Evolutionary conservation across 179 eudicot genomes (phyloP), one percentile per base, ranked within the genome.

Genomic region (Spergularia azorica): DNA sequence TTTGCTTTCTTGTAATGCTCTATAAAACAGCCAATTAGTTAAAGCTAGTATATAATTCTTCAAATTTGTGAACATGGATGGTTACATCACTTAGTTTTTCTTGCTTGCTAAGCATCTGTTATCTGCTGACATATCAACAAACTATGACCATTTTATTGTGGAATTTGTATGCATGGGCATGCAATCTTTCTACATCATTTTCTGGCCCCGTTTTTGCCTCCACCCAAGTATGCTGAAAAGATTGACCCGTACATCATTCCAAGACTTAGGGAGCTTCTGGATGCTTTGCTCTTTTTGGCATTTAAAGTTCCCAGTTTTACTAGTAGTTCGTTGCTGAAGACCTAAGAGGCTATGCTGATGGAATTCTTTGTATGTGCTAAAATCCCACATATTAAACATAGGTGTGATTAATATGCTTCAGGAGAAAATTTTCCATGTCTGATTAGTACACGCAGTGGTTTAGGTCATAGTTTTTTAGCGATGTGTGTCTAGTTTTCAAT

Each of bases 1-100:
- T 78, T 71, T 64, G 64, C 80, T 71, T 78, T 78, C 65, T 71
- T 71, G 36, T 77, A 77, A 77, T 77, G 80, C 80, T 70, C 59
- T 51, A 43, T 55, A 71, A 71, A 77, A 71, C 56, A 71, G 63
- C 71, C 76, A 78, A 48, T 71, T 72, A 71, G 58, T 78, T 52
- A 43, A 63, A 71, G 74, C 46, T 55, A 71, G 54, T 26, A 18
- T 78, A 71, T 78, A 58, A 71, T 63, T 78, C 80, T 55, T 72
- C 70, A 20, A 1, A 55, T 71, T 64, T 36, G 64, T 54, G 46
- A 55, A 64, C 58, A 77, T 77, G 76, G 76, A 57, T 71, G 46
- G 16, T 72, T 78, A 71, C 80, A 72, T 72, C 80, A 78, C 71
- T 14, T 26, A 21, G 21, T 38, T 78, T 78, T 78, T 16, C 80